These are phyloP conservation scores for Aspergillus egyptiacus DNA, from an alignment of 495 filamentous ascomycete species.

Conservation along the genomic window DNA sequence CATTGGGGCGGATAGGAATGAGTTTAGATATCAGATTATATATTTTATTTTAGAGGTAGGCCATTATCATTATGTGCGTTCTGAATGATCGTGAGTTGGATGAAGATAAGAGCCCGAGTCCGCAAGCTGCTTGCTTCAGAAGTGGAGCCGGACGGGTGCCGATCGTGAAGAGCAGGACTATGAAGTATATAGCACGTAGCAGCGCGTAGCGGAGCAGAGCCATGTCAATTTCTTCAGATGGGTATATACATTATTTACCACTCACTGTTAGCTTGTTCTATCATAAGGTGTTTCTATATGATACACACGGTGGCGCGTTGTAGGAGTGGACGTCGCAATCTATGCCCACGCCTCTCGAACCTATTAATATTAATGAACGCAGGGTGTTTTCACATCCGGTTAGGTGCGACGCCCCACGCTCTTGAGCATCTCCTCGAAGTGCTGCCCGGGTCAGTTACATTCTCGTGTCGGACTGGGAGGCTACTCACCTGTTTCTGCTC, in stretches of 20 bases:
- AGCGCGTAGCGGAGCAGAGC: background rate
- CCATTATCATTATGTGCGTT: background rate
- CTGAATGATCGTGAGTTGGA: background rate
- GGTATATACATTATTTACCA: conserved; percentile 3
- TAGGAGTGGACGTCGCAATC: background rate
- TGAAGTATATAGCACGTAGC: background rate
- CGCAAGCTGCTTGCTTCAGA: background rate
- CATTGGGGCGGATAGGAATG: conserved; percentile 11
- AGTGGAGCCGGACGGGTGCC: conserved; percentile 2
- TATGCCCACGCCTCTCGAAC: background rate
- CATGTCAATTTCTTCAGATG: too few species aligned
- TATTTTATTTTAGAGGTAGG: background rate
- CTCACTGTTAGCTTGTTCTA: background rate
- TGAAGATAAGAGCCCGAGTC: background rate
- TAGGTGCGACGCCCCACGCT: conserved; percentile 32
- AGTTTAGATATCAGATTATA: too few species aligned
- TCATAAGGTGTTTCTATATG: background rate
- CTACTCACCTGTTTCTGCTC: conserved; percentile 57
- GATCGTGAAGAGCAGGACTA: background rate
- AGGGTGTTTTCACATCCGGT: background rate
- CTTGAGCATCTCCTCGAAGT: conserved; percentile 44
- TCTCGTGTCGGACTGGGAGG: background rate
- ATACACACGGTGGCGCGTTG: conserved; percentile 1
- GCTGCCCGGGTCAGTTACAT: conserved; percentile 21
- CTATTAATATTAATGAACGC: background rate